These are phyloP conservation scores for Trichoderma endophyticum DNA, from an alignment of 2,329 filamentous ascomycete genomes.

Conservation along the genomic window DNA sequence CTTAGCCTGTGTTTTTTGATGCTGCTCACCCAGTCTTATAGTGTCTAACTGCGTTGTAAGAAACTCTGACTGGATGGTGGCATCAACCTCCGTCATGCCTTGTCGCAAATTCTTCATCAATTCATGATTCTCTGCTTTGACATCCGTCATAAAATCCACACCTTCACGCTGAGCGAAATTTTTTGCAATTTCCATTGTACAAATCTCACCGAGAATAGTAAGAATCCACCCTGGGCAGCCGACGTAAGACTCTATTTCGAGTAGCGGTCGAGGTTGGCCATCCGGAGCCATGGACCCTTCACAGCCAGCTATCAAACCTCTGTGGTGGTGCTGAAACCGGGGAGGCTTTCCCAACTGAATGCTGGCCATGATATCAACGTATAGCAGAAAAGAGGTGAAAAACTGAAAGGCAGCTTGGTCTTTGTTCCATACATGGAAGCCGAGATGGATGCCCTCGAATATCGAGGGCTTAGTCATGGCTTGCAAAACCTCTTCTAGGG, in stretches of 20 bases:
- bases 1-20: not conserved
- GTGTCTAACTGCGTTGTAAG: not conserved
- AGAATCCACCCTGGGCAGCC: constrained; percentile 6
- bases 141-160: not conserved
- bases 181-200: not conserved
- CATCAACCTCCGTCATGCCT: not conserved
- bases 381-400: constrained; percentile 34
- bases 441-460: not conserved
- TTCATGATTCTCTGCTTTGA: not conserved
- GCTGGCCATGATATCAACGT: constrained; percentile 18
- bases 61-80: not conserved
- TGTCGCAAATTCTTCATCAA: not conserved
- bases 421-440: constrained; percentile 30
- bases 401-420: constrained; percentile 38
- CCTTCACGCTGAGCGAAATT: not conserved
- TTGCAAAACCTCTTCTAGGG: not conserved
- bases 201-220: not conserved
- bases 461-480: not conserved
- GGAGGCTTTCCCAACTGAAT: not conserved
- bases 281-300: not conserved
- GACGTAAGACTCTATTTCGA: not conserved
- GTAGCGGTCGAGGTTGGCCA: not conserved
- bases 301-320: not conserved
- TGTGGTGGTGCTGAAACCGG: not conserved
- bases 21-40: not conserved